Evolutionary conservation across 306 rosid species (phyloP).

Genomic region (Oxytropis ochrocephala): DNA sequence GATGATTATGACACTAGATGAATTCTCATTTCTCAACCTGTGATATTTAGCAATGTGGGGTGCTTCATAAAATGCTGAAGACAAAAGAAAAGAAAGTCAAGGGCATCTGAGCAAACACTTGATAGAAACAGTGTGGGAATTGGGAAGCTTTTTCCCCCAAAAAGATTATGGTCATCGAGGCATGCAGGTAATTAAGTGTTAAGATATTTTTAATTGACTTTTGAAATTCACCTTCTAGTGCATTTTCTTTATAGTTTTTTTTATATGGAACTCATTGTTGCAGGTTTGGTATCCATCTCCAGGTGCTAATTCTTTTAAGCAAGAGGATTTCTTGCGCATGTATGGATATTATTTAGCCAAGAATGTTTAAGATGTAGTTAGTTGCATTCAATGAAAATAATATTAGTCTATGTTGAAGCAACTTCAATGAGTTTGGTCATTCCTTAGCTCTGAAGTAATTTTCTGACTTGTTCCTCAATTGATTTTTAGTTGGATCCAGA

Average conservation of each 20-base stretch:
- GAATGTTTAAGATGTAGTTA: conserved; percentile 17
- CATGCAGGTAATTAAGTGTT: conserved; percentile 78
- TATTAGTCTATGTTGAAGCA: conserved; percentile 4
- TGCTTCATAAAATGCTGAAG: not conserved
- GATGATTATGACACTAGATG: conserved; percentile 10
- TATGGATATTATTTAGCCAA: conserved; percentile 5
- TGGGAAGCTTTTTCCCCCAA: conserved; percentile 31
- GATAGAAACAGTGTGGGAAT: not conserved
- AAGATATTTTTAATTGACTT: conserved; percentile 12
- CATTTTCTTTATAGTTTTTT: too few species aligned
- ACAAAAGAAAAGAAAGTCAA: not conserved
- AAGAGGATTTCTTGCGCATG: too few species aligned
- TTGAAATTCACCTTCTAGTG: conserved; percentile 8
- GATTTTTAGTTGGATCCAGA: conserved; percentile 88
- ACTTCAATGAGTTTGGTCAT: conserved; percentile 10
- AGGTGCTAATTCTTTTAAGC: too few species aligned
- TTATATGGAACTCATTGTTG: too few species aligned
- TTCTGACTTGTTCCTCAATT: conserved; percentile 20
- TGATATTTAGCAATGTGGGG: not conserved
- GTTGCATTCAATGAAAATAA: not conserved
- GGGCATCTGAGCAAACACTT: not conserved
- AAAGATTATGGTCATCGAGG: conserved; percentile 93
- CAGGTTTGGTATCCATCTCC: too few species aligned
- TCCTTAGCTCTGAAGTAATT: conserved; percentile 16
- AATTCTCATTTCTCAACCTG: conserved; percentile 8